phyloP scores from a whole-genome alignment of 495 filamentous ascomycete species.

The Xylaria venustula region DNA sequence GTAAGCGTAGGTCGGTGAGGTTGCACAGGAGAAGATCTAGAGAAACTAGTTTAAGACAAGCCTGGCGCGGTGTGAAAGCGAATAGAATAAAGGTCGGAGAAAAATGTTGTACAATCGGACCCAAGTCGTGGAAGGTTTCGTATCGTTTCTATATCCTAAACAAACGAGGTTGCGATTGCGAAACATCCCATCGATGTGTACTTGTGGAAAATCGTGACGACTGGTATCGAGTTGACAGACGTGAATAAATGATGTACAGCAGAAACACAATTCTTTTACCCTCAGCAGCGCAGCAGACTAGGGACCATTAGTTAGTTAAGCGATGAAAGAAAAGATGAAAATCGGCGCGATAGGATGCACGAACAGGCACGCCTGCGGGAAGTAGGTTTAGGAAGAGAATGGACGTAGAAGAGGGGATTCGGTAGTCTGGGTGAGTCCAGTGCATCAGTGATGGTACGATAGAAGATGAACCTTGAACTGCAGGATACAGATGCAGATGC shows the following conservation, averaged over 20 bases:
- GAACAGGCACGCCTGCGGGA: not conserved
- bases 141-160: not conserved
- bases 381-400: not conserved
- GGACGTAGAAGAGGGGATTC: not conserved
- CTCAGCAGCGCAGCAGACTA: constrained; percentile 10
- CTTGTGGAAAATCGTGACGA: not conserved
- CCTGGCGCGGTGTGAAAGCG: not conserved
- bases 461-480: not conserved
- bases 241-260: not conserved
- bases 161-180: not conserved
- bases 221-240: not conserved
- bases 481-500: constrained; percentile 3
- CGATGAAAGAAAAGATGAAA: not conserved
- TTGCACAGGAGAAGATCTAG: not conserved
- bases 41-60: not conserved
- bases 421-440: not conserved
- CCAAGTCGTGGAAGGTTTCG: constrained; percentile 5
- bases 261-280: constrained; percentile 1
- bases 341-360: constrained; percentile 1
- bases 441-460: not conserved
- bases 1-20: not conserved
- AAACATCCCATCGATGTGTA: not conserved
- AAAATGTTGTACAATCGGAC: not conserved
- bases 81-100: constrained; percentile 2
- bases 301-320: constrained; percentile 5